A percentile compares a stretch with the other conserved stretches of the same genome.
These are phyloP conservation scores for Fusarium solani-melongenae DNA, from an alignment of 2,329 filamentous ascomycete genomes.

Conservation along the genomic window DNA sequence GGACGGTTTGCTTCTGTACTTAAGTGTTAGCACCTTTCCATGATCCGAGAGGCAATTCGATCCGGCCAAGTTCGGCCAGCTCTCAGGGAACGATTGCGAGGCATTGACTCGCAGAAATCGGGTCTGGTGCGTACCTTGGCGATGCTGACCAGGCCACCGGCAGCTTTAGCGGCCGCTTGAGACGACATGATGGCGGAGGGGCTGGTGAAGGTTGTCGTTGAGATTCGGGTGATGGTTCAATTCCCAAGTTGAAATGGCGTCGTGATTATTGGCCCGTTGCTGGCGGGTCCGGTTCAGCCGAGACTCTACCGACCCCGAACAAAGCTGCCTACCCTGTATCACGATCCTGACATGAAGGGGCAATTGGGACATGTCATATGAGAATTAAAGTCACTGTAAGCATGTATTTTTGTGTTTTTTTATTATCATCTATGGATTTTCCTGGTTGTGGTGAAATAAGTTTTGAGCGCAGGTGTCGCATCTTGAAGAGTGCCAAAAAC, in stretches of 20 bases:
- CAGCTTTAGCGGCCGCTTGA: constrained; percentile 68
- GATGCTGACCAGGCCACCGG: constrained; percentile 65
- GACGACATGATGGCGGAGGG: constrained; percentile 65
- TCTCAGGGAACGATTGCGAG: constrained; percentile 31
- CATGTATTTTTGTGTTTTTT: neutral
- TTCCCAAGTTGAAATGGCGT: constrained; percentile 44
- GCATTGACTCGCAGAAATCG: constrained; percentile 18
- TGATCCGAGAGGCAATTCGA: constrained; percentile 25
- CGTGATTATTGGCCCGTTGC: constrained; percentile 42
- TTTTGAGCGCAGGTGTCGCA: neutral
- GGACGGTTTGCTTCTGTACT: constrained; percentile 91
- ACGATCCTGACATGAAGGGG: neutral
- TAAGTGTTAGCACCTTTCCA: neutral
- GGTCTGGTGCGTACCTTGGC: constrained; percentile 62
- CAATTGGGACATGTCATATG: neutral
- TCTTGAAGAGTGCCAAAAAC: neutral
- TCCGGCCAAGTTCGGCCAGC: constrained; percentile 16
- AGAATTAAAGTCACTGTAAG: neutral
- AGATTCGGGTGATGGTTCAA: constrained; percentile 42
- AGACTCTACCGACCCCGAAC: constrained; percentile 36
- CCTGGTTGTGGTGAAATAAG: neutral
- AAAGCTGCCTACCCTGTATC: constrained; percentile 30
- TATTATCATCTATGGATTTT: neutral
- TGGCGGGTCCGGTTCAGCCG: constrained; percentile 37
- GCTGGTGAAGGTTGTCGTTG: constrained; percentile 37